These are phyloP conservation scores for Xylaria multiplex DNA, from an alignment of 2,329 filamentous ascomycete species.

Conservation along the genomic window DNA sequence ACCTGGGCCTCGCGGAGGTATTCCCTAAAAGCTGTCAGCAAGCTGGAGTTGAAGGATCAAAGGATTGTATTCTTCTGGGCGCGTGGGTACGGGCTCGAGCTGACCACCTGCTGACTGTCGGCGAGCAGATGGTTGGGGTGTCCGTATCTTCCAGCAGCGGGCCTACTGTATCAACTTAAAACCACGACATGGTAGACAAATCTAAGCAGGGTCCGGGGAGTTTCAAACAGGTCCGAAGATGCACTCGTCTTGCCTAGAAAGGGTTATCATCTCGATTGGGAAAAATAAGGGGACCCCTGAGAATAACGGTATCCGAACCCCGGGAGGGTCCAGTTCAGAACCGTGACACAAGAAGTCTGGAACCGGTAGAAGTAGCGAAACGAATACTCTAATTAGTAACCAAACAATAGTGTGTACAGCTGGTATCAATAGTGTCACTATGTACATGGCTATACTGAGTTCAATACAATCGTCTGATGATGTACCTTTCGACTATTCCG, in stretches of 20 bases:
- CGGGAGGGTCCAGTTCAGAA: slow-evolving; percentile 11
- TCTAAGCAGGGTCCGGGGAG: slow-evolving; percentile 14
- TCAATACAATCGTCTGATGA: background rate
- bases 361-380: slow-evolving; percentile 7
- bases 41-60: slow-evolving; percentile 25
- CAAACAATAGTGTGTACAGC: background rate
- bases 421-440: slow-evolving; percentile 1
- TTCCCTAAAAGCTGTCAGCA: slow-evolving; percentile 16
- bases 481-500: background rate
- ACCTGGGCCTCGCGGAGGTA: slow-evolving; percentile 17
- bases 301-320: slow-evolving; percentile 23
- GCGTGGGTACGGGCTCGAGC: slow-evolving; percentile 31
- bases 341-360: slow-evolving; percentile 5
- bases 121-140: slow-evolving; percentile 15
- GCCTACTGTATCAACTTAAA: slow-evolving; percentile 13
- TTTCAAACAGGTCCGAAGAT: slow-evolving; percentile 28
- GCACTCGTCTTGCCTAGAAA: slow-evolving; percentile 22
- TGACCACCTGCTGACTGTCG: slow-evolving; percentile 24
- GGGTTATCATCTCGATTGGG: slow-evolving; percentile 20
- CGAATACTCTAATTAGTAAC: slow-evolving; percentile 3
- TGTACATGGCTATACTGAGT: background rate
- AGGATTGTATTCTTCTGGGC: slow-evolving; percentile 25
- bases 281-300: slow-evolving; percentile 19
- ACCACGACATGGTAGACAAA: slow-evolving; percentile 20
- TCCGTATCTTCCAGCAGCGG: slow-evolving; percentile 29